Evolutionary conservation across 768 basidiomycete species (phyloP), one percentile per base, ranked within the genome.

Genomic region (Tylopilus sp.): DNA sequence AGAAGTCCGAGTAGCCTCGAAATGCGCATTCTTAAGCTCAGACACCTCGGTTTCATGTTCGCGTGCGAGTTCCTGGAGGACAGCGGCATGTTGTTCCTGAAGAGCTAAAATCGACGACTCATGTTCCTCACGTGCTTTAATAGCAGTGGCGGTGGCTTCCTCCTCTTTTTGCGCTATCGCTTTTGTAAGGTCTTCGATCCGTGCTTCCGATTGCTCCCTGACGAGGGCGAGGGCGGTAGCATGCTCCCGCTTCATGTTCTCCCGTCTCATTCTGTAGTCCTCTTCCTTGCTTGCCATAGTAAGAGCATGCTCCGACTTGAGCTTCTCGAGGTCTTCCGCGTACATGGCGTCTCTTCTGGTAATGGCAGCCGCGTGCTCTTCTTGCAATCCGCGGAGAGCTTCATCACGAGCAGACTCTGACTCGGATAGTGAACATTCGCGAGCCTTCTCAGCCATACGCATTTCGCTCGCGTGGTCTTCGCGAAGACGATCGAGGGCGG

Each of bases 381-480:
- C 83, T 60, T 86, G 86, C 23, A 93, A 75, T 25, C 78, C 78
- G 47, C 82, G 72, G 48, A 95, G 67, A 22, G 82, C 81, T 9
- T 76, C 52, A 39, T 78, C 78, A 50, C 82, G 82, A 38, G 85
- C 75, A 12, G 85, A 83, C 65, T 90, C 75, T 5, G 88, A 88
- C 62, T 88, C 87, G 8, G 85, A 79, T 23, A 92, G 71, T 3
- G 82, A 80, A 28, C 88, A 89, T 56, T 91, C 81, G 21, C 81
- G 80, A 22, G 86, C 75, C 52, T 90, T 85, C 66, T 94, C 88
- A 1, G 79, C 74, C 75, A 88, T 81, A 43, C 85, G 80, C 31
- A 92, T 69, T 59, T 83, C 83, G 30, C 79, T 80, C 30, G 80
- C 79, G 63, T 94, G 91, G 58, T 93, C 89, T 58, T 86, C 83